Percentiles rank a stretch among this genome's conserved stretches.
phyloP scores from a whole-genome alignment of 331 rosid genomes.

The Quercus tomentella region DNA sequence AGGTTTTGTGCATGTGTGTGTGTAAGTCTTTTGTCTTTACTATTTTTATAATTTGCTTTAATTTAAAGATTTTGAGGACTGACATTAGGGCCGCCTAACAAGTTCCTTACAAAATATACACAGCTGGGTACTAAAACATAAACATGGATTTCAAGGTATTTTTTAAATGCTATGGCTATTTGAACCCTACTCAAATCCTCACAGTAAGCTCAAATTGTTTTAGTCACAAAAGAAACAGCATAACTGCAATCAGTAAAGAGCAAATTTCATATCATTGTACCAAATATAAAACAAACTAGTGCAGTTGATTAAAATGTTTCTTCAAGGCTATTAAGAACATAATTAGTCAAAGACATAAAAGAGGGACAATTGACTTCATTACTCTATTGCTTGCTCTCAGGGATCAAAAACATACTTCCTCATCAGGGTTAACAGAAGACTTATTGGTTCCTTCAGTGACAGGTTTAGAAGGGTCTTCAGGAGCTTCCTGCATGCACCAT shows the following conservation, averaged over 20 bases:
- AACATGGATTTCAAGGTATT: neutral
- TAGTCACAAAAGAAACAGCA: neutral
- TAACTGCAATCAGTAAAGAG: neutral
- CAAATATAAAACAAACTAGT: neutral
- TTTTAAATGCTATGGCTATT: neutral
- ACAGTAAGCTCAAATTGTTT: neutral
- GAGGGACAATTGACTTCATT: neutral
- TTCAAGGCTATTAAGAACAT: neutral
- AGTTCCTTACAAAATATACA: neutral
- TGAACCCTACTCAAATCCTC: neutral
- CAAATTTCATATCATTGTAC: neutral
- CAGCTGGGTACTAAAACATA: neutral
- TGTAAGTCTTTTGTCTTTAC: neutral
- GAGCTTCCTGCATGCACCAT: constrained; percentile 47
- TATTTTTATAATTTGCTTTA: neutral
- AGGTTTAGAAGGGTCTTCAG: constrained; percentile 47
- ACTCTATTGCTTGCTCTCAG: neutral
- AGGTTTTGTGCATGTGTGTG: neutral
- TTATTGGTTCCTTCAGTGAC: constrained; percentile 47
- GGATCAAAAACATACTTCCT: constrained; percentile 43
- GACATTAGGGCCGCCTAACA: neutral
- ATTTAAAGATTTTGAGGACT: neutral
- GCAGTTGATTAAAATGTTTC: neutral
- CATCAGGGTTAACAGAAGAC: constrained; percentile 43
- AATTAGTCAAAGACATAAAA: neutral